Conservation (phyloP, 768 basidiomycete species). For the Amanita rimosa region DNA sequence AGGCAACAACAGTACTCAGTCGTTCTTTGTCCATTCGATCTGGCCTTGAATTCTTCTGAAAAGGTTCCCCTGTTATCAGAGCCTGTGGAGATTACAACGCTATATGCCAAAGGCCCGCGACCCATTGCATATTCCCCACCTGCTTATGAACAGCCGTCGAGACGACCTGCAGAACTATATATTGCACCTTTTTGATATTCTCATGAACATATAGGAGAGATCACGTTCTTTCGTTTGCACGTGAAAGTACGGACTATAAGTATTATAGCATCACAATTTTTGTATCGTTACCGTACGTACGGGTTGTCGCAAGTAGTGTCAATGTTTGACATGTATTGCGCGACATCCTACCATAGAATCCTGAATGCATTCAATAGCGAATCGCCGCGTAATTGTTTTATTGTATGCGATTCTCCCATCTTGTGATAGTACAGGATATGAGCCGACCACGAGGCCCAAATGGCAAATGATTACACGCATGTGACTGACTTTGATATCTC, state of each 20-base stretch:
- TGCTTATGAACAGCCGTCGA: slow-evolving; percentile 27
- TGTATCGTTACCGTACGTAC: background rate
- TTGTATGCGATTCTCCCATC: background rate
- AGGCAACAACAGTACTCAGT: slow-evolving; percentile 28
- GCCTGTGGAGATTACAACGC: slow-evolving; percentile 41
- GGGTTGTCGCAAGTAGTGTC: background rate
- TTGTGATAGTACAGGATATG: background rate
- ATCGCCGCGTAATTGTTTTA: background rate
- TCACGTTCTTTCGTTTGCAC: background rate
- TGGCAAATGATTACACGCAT: background rate
- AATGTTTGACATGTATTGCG: too few relatives aligned
- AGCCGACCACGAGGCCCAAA: background rate
- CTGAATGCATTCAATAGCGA: background rate
- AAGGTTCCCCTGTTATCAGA: slow-evolving; percentile 29
- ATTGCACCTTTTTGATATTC: slow-evolving; percentile 9
- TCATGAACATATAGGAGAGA: slow-evolving; percentile 5
- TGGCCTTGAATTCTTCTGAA: slow-evolving; percentile 25
- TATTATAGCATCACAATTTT: background rate
- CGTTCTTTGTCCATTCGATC: slow-evolving; percentile 33
- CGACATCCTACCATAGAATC: background rate
- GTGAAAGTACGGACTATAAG: background rate
- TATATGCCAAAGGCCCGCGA: slow-evolving; percentile 38
- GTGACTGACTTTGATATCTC: background rate
- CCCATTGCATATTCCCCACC: slow-evolving; percentile 40
- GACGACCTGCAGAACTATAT: slow-evolving; percentile 17